These are phyloP conservation scores for Phlebopus sp. DNA, from an alignment of 1,284 basidiomycete genomes.

Conservation along the genomic window DNA sequence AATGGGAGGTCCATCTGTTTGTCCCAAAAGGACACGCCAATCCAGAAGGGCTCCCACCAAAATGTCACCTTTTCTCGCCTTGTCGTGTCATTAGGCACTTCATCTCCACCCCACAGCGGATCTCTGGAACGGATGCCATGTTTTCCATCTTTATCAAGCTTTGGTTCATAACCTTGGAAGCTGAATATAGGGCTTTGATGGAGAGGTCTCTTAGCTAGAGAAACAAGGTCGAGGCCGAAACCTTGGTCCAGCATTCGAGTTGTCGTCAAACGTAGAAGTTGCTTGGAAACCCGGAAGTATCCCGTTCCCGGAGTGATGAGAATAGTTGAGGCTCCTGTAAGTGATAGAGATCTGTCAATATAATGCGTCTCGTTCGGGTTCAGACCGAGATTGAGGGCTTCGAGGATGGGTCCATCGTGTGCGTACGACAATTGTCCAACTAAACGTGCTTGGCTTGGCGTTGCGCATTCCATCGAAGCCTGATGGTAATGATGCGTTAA, in stretches of 20 bases:
- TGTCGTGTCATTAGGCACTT: conserved; percentile 36
- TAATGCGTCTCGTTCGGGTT: conserved; percentile 96
- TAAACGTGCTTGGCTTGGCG: conserved; percentile 60
- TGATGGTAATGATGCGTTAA: conserved; percentile 83
- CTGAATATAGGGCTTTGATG: conserved; percentile 91
- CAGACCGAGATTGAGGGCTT: conserved; percentile 90
- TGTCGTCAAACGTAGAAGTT: conserved; percentile 87
- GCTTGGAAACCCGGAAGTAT: conserved; percentile 91
- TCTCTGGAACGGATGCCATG: conserved; percentile 56
- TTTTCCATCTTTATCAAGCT: conserved; percentile 44
- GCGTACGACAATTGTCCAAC: conserved; percentile 83
- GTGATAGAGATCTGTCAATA: conserved; percentile 90
- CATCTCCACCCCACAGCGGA: conserved; percentile 80
- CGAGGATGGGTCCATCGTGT: conserved; percentile 92
- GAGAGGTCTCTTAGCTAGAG: conserved; percentile 88
- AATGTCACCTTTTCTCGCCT: conserved; percentile 52
- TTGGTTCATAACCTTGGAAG: conserved; percentile 62
- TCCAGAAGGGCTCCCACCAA: conserved; percentile 89
- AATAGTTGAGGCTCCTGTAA: conserved; percentile 87
- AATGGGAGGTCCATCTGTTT: conserved; percentile 85
- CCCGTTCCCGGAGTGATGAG: conserved; percentile 94
- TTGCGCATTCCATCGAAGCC: conserved; percentile 43
- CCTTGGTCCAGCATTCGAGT: conserved; percentile 97
- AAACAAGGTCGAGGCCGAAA: conserved; percentile 86
- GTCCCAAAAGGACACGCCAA: conserved; percentile 80